phyloP scores from a whole-genome alignment of 2,329 filamentous ascomycete genomes.

The Fusarium setosum region DNA sequence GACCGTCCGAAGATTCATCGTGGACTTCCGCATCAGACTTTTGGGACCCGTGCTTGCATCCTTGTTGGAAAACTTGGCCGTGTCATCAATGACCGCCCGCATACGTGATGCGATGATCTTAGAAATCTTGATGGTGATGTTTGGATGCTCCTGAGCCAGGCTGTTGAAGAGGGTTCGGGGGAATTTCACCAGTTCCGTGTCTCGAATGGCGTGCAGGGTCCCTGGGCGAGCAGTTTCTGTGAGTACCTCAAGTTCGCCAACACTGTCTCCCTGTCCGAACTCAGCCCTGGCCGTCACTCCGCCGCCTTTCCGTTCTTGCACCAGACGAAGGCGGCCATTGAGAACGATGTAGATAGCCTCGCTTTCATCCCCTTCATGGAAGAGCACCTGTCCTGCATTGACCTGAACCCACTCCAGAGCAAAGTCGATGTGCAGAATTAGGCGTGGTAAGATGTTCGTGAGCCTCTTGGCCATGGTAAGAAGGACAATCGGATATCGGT shows the following conservation, averaged over 20 bases:
- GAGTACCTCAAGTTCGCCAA: slow-evolving; percentile 95
- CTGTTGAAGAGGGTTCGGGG: slow-evolving; percentile 98
- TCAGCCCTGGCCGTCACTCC: slow-evolving; percentile 89
- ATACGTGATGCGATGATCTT: slow-evolving; percentile 98
- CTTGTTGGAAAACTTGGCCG: slow-evolving; percentile 72
- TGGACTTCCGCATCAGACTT: slow-evolving; percentile 77
- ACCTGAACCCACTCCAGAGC: slow-evolving; percentile 98
- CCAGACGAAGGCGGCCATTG: slow-evolving; percentile 88
- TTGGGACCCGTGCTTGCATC: slow-evolving; percentile 69
- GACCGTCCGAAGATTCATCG: slow-evolving; percentile 91
- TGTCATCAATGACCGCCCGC: slow-evolving; percentile 87
- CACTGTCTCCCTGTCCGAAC: slow-evolving; percentile 96
- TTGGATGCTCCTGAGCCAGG: slow-evolving; percentile 94
- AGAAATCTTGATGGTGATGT: slow-evolving; percentile 98
- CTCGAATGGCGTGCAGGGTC: slow-evolving; percentile 93
- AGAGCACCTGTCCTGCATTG: slow-evolving; percentile 92
- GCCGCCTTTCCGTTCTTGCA: slow-evolving; percentile 84
- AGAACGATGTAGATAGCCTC: slow-evolving; percentile 98
- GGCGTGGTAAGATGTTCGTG: slow-evolving; percentile 86
- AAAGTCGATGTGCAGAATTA: slow-evolving; percentile 98
- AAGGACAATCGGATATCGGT: slow-evolving; percentile 90
- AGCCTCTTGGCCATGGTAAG: slow-evolving; percentile 96
- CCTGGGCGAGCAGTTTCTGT: slow-evolving; percentile 93
- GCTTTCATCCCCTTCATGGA: slow-evolving; percentile 93
- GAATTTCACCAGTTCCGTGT: slow-evolving; percentile 96